These are phyloP conservation scores for Lyophyllum semitale DNA, from an alignment of 768 basidiomycete genomes.

Conservation along the genomic window DNA sequence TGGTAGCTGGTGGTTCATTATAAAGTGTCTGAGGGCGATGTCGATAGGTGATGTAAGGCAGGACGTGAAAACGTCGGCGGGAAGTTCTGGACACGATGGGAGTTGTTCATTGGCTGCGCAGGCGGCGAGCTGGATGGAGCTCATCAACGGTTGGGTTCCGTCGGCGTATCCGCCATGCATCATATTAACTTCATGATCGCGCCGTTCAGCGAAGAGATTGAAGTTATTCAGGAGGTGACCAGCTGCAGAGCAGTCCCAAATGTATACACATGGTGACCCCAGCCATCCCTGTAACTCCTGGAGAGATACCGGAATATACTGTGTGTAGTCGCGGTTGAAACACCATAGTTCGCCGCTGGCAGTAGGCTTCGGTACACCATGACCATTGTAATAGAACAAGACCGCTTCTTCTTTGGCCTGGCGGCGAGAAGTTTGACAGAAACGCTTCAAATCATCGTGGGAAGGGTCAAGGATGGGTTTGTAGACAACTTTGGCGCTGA, in stretches of 20 bases:
- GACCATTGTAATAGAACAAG: slow-evolving; percentile 97
- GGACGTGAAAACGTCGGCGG: slow-evolving; percentile 96
- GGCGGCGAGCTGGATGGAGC: slow-evolving; percentile 93
- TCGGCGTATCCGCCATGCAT: slow-evolving; percentile 60
- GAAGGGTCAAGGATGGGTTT: slow-evolving; percentile 95
- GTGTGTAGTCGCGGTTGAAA: slow-evolving; percentile 95
- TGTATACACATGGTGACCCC: slow-evolving; percentile 93
- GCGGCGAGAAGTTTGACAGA: slow-evolving; percentile 81
- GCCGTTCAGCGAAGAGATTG: slow-evolving; percentile 72
- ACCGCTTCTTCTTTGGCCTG: slow-evolving; percentile 92
- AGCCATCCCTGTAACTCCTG: slow-evolving; percentile 94
- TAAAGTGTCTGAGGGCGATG: slow-evolving; percentile 91
- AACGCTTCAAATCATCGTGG: slow-evolving; percentile 88
- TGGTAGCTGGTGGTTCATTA: slow-evolving; percentile 87
- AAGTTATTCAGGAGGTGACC: slow-evolving; percentile 93
- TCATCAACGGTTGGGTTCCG: slow-evolving; percentile 72
- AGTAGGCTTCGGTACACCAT: slow-evolving; percentile 97
- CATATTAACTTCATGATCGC: slow-evolving; percentile 66
- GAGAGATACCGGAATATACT: slow-evolving; percentile 96
- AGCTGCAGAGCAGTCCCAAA: slow-evolving; percentile 99
- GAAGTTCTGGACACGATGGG: slow-evolving; percentile 94
- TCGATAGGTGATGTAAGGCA: slow-evolving; percentile 98
- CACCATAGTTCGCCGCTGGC: slow-evolving; percentile 97
- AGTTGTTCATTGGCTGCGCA: slow-evolving; percentile 90
- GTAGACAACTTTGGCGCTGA: slow-evolving; percentile 92